These are phyloP conservation scores for Bipolaris cookei DNA, from an alignment of 2,329 filamentous ascomycete species.

Conservation along the genomic window DNA sequence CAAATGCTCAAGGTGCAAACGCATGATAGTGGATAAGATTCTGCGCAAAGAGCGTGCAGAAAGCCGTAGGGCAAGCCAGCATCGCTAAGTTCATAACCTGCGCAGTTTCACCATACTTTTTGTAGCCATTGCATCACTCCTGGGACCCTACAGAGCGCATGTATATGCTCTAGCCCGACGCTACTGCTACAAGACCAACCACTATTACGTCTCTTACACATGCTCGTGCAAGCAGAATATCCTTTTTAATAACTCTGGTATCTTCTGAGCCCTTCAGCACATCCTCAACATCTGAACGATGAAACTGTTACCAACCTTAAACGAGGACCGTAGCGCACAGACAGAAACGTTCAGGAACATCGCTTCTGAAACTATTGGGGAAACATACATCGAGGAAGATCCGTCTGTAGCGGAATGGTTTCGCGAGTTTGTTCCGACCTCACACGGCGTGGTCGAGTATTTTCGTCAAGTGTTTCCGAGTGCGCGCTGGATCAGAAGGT, in stretches of 20 bases:
- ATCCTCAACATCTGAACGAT: constrained; percentile 6
- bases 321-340: constrained; percentile 21
- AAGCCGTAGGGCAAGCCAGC: background rate
- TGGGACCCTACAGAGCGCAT: background rate
- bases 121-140: background rate
- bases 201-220: background rate
- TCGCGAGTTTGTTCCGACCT: constrained; percentile 31
- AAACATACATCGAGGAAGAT: constrained; percentile 37
- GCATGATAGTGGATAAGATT: constrained; percentile 18
- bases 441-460: constrained; percentile 31
- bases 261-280: background rate
- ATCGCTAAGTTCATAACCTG: constrained; percentile 1
- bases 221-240: background rate
- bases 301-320: constrained; percentile 24
- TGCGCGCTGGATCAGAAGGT: constrained; percentile 35
- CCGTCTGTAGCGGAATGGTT: constrained; percentile 41
- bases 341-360: constrained; percentile 22
- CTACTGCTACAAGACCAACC: background rate
- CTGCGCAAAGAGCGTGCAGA: constrained; percentile 7
- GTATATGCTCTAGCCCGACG: background rate
- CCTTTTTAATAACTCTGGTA: background rate
- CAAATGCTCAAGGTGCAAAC: constrained; percentile 5
- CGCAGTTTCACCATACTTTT: constrained; percentile 2
- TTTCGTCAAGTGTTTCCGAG: constrained; percentile 37
- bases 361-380: constrained; percentile 30